These are phyloP conservation scores for Botrytis byssoidea DNA, from an alignment of 2,329 filamentous ascomycete species.

Conservation along the genomic window DNA sequence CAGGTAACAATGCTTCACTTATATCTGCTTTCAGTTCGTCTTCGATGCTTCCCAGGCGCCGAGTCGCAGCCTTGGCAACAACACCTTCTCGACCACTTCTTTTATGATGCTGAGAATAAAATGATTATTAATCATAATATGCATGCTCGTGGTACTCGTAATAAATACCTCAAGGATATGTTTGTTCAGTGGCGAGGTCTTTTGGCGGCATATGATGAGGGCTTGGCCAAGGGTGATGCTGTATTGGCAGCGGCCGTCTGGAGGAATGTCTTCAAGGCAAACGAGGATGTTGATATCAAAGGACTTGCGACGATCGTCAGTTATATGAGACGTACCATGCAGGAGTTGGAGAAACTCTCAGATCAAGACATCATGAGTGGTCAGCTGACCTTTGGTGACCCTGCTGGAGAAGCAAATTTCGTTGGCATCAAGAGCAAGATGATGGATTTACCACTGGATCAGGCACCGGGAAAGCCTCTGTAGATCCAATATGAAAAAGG, in stretches of 20 bases:
- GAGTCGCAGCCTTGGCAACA: conserved; percentile 77
- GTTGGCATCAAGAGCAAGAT: conserved; percentile 43
- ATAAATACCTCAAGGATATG: conserved; percentile 77
- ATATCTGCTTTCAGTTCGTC: conserved; percentile 81
- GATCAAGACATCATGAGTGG: conserved; percentile 52
- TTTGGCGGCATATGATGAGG: conserved; percentile 81
- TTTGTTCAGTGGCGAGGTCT: conserved; percentile 91
- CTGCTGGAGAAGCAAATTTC: conserved; percentile 41
- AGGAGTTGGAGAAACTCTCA: conserved; percentile 50
- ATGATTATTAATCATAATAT: conserved; percentile 80
- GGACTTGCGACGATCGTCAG: conserved; percentile 60
- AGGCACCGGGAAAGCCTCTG: conserved; percentile 36
- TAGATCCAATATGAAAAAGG: conserved; percentile 25
- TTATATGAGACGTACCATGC: conserved; percentile 59
- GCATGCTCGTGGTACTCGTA: conserved; percentile 56
- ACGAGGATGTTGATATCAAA: conserved; percentile 58
- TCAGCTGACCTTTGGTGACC: conserved; percentile 51
- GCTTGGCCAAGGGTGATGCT: conserved; percentile 72
- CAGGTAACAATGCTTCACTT: conserved; percentile 96
- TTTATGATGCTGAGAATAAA: conserved; percentile 79
- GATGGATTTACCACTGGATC: conserved; percentile 40
- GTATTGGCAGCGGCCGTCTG: conserved; percentile 80
- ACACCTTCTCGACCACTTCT: conserved; percentile 93
- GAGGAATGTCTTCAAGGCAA: conserved; percentile 87
- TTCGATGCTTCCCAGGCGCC: conserved; percentile 73